Percentiles rank a stretch among this genome's conserved stretches.
Evolutionary conservation across 2,329 filamentous ascomycete species (phyloP).

Genomic region (Aspergillus sp.): DNA sequence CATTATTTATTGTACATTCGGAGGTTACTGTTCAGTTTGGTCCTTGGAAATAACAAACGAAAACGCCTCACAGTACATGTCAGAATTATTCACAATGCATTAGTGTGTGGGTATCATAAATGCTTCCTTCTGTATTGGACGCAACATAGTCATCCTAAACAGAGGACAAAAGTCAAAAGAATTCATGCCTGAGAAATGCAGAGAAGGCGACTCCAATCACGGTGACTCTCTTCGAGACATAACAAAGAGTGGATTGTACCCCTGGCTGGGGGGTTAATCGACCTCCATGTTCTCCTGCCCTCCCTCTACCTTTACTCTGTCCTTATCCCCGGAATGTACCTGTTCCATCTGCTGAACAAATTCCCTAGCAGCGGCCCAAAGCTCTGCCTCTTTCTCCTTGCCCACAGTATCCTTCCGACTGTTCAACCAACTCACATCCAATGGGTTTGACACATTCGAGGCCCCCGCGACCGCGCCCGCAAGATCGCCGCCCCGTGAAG

Average conservation of each 20-base stretch:
- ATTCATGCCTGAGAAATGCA: background rate
- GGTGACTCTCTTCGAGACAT: background rate
- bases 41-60: background rate
- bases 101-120: slow-evolving; percentile 29
- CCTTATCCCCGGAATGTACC: slow-evolving; percentile 12
- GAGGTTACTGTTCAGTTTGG: slow-evolving; percentile 21
- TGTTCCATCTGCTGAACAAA: slow-evolving; percentile 54
- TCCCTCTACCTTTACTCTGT: slow-evolving; percentile 19
- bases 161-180: background rate
- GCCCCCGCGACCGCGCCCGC: slow-evolving; percentile 34
- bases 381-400: slow-evolving; percentile 79
- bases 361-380: slow-evolving; percentile 67
- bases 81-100: background rate
- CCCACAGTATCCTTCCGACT: slow-evolving; percentile 81
- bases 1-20: slow-evolving; percentile 22
- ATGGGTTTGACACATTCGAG: slow-evolving; percentile 49
- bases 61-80: background rate
- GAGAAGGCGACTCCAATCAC: background rate
- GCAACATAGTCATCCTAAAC: slow-evolving; percentile 5
- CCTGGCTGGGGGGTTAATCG: slow-evolving; percentile 33
- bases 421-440: slow-evolving; percentile 90
- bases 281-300: slow-evolving; percentile 44
- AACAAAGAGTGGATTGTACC: background rate
- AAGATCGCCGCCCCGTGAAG: slow-evolving; percentile 37
- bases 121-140: background rate